phyloP scores from a whole-genome alignment of 2,329 filamentous ascomycete genomes.

The Trichoderma afroharzianum region DNA sequence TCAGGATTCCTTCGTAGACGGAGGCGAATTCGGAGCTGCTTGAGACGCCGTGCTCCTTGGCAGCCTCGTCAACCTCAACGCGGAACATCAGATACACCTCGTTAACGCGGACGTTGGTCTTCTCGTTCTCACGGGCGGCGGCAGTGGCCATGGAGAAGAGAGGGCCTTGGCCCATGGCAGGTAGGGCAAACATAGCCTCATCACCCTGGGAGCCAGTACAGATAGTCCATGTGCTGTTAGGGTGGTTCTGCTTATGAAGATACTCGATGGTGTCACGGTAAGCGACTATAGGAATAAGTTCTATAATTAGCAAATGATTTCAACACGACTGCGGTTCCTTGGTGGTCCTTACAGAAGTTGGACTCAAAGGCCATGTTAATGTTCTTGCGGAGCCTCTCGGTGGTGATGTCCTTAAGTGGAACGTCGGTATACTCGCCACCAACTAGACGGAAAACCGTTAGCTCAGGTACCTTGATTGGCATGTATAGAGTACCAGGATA shows the following conservation, averaged over 20 bases:
- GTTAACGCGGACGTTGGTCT: background rate
- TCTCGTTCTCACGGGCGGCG: background rate
- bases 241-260: background rate
- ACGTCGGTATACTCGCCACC: background rate
- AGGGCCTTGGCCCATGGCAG: background rate
- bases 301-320: no score
- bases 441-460: background rate
- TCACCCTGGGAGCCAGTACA: background rate
- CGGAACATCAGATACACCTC: background rate
- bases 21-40: background rate
- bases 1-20: background rate
- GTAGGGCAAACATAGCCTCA: background rate
- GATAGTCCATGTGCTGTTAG: background rate
- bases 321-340: no score
- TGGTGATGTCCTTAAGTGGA: background rate
- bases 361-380: background rate
- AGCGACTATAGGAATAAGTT: background rate
- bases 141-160: background rate
- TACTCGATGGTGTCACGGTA: background rate
- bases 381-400: background rate
- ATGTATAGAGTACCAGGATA: no score
- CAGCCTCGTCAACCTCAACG: background rate
- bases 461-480: no score
- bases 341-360: background rate
- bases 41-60: background rate